These are phyloP conservation scores for Pythium vanterpoolii DNA, from an alignment of 352 stramenopile species.

Conservation along the genomic window DNA sequence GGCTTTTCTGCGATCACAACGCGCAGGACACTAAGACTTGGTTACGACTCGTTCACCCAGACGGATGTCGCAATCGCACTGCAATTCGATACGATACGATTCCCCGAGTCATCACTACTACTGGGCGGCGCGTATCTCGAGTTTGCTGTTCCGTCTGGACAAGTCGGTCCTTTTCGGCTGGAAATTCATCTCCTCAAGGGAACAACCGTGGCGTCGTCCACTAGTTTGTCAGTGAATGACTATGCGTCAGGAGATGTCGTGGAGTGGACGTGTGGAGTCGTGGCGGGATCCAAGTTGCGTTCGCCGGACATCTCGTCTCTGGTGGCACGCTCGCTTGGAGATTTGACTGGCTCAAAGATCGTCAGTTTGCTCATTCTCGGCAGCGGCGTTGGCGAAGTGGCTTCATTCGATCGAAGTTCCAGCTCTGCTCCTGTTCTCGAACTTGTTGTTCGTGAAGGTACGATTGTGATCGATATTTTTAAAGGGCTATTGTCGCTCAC, in stretches of 20 bases:
- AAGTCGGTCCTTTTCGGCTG: conserved; percentile 40
- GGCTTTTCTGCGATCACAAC: conserved; percentile 15
- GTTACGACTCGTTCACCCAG: conserved; percentile 29
- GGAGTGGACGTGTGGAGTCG: conserved; percentile 23
- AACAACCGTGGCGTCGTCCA: background rate
- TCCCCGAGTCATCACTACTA: conserved; percentile 29
- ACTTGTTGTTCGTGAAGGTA: conserved; percentile 41
- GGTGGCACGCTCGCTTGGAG: background rate
- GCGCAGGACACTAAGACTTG: conserved; percentile 25
- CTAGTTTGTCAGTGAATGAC: conserved; percentile 4
- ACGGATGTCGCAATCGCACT: conserved; percentile 23
- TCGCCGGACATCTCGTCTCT: conserved; percentile 33
- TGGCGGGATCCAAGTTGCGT: conserved; percentile 19
- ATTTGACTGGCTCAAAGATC: conserved; percentile 2
- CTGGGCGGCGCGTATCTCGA: conserved; percentile 28
- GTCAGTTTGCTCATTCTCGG: conserved; percentile 35
- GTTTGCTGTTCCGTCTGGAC: conserved; percentile 37
- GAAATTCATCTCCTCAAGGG: conserved; percentile 33
- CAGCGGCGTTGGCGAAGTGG: conserved; percentile 46
- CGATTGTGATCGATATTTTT: too few relatives aligned
- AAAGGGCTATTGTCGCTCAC: too few relatives aligned
- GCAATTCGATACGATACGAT: conserved; percentile 16
- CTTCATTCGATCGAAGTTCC: conserved; percentile 32
- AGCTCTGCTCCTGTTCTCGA: conserved; percentile 29
- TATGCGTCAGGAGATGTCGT: conserved; percentile 28